phyloP scores from a whole-genome alignment of 2,329 filamentous ascomycete genomes.

The Xenosphaeropsis pyriputrescens region DNA sequence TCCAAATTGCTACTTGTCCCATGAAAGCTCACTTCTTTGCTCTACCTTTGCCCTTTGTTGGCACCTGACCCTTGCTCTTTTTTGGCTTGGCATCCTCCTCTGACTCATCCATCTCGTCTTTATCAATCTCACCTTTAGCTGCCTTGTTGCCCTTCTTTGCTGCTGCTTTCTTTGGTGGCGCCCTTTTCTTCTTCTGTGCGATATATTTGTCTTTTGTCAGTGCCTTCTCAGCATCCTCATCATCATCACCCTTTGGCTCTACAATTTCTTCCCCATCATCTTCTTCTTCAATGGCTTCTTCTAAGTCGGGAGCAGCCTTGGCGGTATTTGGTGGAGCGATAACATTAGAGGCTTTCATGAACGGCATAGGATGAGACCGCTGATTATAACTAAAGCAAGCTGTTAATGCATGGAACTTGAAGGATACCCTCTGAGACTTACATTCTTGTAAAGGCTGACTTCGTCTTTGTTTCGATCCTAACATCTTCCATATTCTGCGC shows the following conservation, averaged over 20 bases:
- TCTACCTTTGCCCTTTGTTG: neutral
- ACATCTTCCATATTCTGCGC: constrained; percentile 62
- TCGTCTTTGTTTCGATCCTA: constrained; percentile 72
- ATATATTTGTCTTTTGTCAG: constrained; percentile 94
- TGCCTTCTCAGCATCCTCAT: constrained; percentile 59
- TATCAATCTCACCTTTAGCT: neutral
- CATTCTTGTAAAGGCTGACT: constrained; percentile 76
- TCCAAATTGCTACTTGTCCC: too few relatives aligned
- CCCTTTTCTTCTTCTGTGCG: constrained; percentile 50
- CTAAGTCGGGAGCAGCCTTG: constrained; percentile 77
- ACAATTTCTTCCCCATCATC: constrained; percentile 56
- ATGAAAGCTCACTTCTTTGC: neutral
- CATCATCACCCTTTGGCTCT: constrained; percentile 35
- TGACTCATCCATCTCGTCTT: neutral
- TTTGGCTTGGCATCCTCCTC: constrained; percentile 1
- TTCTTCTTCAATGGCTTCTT: constrained; percentile 90
- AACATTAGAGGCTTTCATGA: constrained; percentile 83
- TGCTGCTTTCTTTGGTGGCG: neutral
- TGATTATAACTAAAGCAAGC: constrained; percentile 55
- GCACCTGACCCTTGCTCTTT: neutral
- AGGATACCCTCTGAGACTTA: constrained; percentile 32
- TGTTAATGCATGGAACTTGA: constrained; percentile 2
- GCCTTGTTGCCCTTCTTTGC: neutral
- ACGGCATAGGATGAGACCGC: constrained; percentile 77
- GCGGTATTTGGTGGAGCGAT: constrained; percentile 55